These are phyloP conservation scores for Willaertia magna DNA, from an alignment of 208 protist genomes.

Conservation along the genomic window DNA sequence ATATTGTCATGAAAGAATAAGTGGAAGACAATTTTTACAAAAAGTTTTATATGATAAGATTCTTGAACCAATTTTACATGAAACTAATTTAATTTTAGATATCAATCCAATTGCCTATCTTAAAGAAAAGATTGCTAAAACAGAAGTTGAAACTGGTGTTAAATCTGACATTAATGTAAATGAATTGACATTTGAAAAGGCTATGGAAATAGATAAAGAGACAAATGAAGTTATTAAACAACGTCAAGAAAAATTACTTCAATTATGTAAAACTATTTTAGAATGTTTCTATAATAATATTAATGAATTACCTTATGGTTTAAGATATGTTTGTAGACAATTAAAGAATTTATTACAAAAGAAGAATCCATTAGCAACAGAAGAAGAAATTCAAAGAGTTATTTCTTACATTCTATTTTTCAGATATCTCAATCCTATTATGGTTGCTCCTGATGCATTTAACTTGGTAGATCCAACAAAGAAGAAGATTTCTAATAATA, in stretches of 20 bases:
- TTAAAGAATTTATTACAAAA: constrained; percentile 19
- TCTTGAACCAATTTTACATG: constrained; percentile 32
- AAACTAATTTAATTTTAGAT: constrained; percentile 40
- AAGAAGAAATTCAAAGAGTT: constrained; percentile 37
- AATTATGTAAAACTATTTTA: constrained; percentile 36
- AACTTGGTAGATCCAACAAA: constrained; percentile 37
- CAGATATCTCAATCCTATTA: constrained; percentile 48
- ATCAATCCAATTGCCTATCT: constrained; percentile 40
- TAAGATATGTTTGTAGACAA: constrained; percentile 44
- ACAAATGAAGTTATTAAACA: constrained; percentile 27
- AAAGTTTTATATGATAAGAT: constrained; percentile 35
- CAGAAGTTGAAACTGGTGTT: constrained; percentile 41
- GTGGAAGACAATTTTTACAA: constrained; percentile 37
- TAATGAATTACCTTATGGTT: constrained; percentile 43
- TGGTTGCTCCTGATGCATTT: constrained; percentile 44
- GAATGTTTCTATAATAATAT: constrained; percentile 36
- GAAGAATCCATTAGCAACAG: constrained; percentile 19
- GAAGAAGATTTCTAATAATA: not conserved
- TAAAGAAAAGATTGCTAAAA: constrained; percentile 34
- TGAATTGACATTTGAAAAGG: constrained; percentile 40
- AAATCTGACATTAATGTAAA: constrained; percentile 32
- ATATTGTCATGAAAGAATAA: constrained; percentile 32
- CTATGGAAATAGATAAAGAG: constrained; percentile 25
- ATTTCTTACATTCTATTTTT: constrained; percentile 53
- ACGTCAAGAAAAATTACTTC: constrained; percentile 24